These are phyloP conservation scores for Phytophthora uliginosa DNA, from an alignment of 352 stramenopile genomes.

Conservation along the genomic window DNA sequence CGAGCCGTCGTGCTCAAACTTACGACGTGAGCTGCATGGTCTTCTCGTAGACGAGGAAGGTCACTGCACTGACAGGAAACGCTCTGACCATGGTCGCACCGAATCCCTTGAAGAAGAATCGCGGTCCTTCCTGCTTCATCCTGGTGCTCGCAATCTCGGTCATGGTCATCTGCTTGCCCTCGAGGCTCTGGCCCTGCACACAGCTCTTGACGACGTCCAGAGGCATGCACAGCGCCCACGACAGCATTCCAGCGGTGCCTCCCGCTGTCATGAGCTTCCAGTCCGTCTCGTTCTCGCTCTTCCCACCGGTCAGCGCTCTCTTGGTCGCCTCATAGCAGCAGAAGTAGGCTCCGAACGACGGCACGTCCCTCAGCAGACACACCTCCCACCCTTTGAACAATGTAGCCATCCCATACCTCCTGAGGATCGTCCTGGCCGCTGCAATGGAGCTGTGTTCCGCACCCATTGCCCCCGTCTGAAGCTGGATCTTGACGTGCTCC, in stretches of 20 bases:
- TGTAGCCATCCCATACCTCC: conserved; percentile 47
- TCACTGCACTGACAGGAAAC: conserved; percentile 88
- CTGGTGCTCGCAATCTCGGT: conserved; percentile 55
- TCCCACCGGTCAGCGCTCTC: conserved; percentile 52
- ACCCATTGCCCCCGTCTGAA: conserved; percentile 72
- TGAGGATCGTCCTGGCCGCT: conserved; percentile 53
- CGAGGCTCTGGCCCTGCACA: conserved; percentile 81
- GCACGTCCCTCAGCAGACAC: conserved; percentile 79
- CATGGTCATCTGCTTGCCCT: conserved; percentile 50
- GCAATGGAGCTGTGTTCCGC: conserved; percentile 61
- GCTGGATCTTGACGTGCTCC: conserved; percentile 88
- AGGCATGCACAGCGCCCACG: conserved; percentile 84
- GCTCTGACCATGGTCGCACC: conserved; percentile 82
- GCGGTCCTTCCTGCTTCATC: conserved; percentile 54
- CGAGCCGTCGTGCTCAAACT: not conserved
- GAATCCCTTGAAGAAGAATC: conserved; percentile 89
- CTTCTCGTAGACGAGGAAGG: conserved; percentile 90
- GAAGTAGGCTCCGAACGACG: conserved; percentile 87
- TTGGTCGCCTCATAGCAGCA: conserved; percentile 85
- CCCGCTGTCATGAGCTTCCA: conserved; percentile 78
- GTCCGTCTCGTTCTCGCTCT: conserved; percentile 75
- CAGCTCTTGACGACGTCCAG: conserved; percentile 94
- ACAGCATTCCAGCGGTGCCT: conserved; percentile 79
- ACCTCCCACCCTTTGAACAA: conserved; percentile 80
- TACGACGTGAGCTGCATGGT: conserved; percentile 84